Evolutionary conservation across 2,329 filamentous ascomycete genomes (phyloP), one percentile per base, ranked within the genome.

Genomic region (Ceratocystis diversiconidia): DNA sequence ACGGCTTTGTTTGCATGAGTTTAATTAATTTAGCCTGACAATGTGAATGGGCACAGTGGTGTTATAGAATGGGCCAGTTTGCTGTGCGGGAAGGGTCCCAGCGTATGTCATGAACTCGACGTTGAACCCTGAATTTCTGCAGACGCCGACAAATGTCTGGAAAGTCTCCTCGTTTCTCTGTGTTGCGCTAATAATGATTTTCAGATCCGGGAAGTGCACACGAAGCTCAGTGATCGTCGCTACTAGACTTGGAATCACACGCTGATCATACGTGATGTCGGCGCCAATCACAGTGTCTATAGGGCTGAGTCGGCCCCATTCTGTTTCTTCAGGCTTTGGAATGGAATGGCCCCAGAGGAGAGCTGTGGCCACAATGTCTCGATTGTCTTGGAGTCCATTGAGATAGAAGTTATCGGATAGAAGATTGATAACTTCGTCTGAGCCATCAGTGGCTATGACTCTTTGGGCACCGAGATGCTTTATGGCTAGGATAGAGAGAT

Each of bases 261-360:
- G 77, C 68, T 78, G 78, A 72, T 92, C 88, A 73, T 92, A 92
- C 0, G 87, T 92, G 74, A 92, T 82, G 72, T 92, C 89, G 43
- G 89, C 87, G 3, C 88, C 89, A 32, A 92, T 74, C 1, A 92
- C 80, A 3, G 89, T 74, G 72, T 92, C 86, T 57, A 84, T 73
- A 28, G 60, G 46, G 3, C 59, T 60, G 8, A 36, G 7, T 59
- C 60, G 62, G 5, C 66, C 66, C 66, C 66, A 67, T 2, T 63
- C 62, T 1, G 72, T 70, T 3, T 72, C 71, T 19, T 77, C 77
- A 22, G 75, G 76, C 69, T 79, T 79, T 80, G 81, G 82, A 3
- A 86, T 72, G 0, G 80, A 79, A 68, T 81, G 77, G 0, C 87
- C 87, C 86, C 87, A 90, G 72, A 79, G 80, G 41, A 89, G 72